These are phyloP conservation scores for Elymus sibiricus DNA, from an alignment of 176 grass and related monocot genomes.

Conservation along the genomic window DNA sequence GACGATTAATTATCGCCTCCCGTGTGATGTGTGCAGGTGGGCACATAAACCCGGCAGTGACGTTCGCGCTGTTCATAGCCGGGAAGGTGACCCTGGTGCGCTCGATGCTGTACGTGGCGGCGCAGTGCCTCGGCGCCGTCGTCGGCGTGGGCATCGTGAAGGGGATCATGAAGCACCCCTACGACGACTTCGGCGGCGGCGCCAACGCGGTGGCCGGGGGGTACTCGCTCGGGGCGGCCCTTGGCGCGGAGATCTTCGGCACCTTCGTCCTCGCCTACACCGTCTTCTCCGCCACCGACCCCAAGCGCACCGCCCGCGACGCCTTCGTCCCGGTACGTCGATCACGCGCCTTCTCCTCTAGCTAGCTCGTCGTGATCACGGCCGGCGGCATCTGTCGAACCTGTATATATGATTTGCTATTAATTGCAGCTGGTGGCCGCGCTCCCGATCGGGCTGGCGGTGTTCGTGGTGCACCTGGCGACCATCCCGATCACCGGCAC, in stretches of 20 bases:
- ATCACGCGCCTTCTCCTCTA: not conserved
- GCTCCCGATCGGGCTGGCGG: constrained; percentile 23
- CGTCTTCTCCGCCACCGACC: constrained; percentile 99
- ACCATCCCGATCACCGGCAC: constrained; percentile 38
- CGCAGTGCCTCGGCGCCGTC: constrained; percentile 88
- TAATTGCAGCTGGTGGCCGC: constrained; percentile 9
- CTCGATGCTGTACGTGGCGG: constrained; percentile 47
- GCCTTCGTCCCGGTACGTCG: constrained; percentile 50
- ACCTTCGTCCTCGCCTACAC: constrained; percentile 98
- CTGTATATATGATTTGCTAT: not conserved
- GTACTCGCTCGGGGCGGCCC: constrained; percentile 30
- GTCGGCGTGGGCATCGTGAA: constrained; percentile 73
- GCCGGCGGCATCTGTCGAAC: not conserved
- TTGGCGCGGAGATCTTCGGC: constrained; percentile 89
- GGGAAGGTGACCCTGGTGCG: constrained; percentile 63
- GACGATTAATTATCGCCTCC: not conserved
- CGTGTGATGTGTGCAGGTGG: not conserved
- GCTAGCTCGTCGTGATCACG: not conserved
- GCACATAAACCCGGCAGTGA: constrained; percentile 91
- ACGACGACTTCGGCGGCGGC: constrained; percentile 56
- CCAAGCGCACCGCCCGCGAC: constrained; percentile 96
- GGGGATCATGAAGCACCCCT: constrained; percentile 58
- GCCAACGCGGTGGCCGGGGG: constrained; percentile 46
- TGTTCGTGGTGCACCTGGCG: constrained; percentile 32
- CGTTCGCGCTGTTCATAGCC: constrained; percentile 64